Evolutionary conservation across 1,139 yeast species (phyloP), one percentile per base, ranked within the genome.

Genomic region (Suhomyces atakaporum): DNA sequence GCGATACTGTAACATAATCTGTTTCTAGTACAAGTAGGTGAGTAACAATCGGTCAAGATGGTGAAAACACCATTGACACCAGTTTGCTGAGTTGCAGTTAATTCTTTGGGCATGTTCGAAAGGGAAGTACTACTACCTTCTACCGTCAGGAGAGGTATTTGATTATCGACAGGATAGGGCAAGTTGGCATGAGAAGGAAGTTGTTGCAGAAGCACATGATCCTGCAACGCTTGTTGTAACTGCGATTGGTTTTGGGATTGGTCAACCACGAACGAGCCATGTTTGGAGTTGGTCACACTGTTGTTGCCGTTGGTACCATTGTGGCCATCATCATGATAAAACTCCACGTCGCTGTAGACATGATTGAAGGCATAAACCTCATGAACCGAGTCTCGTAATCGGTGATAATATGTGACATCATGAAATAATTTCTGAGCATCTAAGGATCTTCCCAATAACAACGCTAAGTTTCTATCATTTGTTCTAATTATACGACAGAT

Each of bases 391-490:
- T 92, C 98, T 45, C 98, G 75, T 38, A 92, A 70, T 35, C 97
- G 71, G 58, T 90, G 97, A 51, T 89, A 95, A 60, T 92, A 92
- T 0, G 97, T 87, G 18, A 90, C 97, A 63, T 92, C 98, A 56
- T 89, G 96, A 61, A 92, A 89, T 42, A 88, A 79, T 60, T 87
- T 87, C 52, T 92, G 97, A 1, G 97, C 96, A 62, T 92, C 98
- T 43, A 92, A 69, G 0, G 97, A 84, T 45, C 99, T 74, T 15
- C 98, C 98, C 34, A 94, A 66, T 31, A 92, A 66, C 32, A 92
- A 66, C 0, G 97, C 97, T 54, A 92, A 66, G 51, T 89, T 90
- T 44, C 99, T 73, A 59, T 92, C 98, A 11, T 89, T 85, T 3
- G 97, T 90, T 47, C 95, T 73, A 38, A 92, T 83, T 40, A 92